These are phyloP conservation scores for Magnolia changhungtana DNA, from an alignment of 164 flowering plant genomes.

Conservation along the genomic window DNA sequence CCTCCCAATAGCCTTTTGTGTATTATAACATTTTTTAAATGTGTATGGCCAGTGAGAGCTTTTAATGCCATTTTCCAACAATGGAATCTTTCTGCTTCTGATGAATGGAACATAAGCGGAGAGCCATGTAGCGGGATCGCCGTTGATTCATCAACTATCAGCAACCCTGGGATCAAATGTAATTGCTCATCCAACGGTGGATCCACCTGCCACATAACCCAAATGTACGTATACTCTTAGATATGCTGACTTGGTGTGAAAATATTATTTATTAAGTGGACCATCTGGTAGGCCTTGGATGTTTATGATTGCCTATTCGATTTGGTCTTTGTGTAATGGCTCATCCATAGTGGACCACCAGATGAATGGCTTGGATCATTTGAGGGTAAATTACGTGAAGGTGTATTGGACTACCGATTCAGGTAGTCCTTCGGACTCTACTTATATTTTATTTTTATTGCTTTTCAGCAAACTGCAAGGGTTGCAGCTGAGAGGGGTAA, in stretches of 20 bases:
- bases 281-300: too few relatives aligned
- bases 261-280: too few relatives aligned
- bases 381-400: too few relatives aligned
- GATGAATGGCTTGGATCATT: too few relatives aligned
- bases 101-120: constrained; percentile 18
- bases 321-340: too few relatives aligned
- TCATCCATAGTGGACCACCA: too few relatives aligned
- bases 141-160: constrained; percentile 8
- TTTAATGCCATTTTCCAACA: background rate
- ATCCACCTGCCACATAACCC: constrained; percentile 20
- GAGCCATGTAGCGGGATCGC: constrained; percentile 20
- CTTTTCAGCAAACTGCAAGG: background rate
- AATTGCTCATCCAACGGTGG: constrained; percentile 1
- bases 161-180: constrained; percentile 19
- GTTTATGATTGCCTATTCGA: too few relatives aligned
- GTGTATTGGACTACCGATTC: too few relatives aligned
- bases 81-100: background rate
- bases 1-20: too few relatives aligned
- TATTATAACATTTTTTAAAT: too few relatives aligned
- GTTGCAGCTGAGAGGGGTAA: background rate
- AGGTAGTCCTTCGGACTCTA: background rate
- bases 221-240: constrained; percentile 3
- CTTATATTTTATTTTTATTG: background rate
- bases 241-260: background rate
- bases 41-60: constrained; percentile 4